A percentile compares a stretch with the other conserved stretches of the same genome.
Conservation (phyloP, 2,329 filamentous ascomycete species). For the Lizonia empirigonia region DNA sequence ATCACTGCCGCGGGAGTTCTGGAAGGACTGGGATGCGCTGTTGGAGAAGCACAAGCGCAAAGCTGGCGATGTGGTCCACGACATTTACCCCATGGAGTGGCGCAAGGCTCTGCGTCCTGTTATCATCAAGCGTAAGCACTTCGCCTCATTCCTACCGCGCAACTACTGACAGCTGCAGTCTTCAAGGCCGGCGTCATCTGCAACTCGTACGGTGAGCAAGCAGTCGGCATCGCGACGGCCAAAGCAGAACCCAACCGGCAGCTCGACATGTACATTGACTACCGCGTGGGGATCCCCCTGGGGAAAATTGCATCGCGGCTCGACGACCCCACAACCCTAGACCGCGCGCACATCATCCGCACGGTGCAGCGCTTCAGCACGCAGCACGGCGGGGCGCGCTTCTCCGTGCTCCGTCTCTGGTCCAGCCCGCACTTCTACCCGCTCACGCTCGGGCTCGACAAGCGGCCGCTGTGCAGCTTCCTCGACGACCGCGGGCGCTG, state of each 20-base stretch:
- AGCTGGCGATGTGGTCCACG: conserved; percentile 16
- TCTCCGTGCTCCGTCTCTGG: conserved; percentile 56
- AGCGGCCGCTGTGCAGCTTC: conserved; percentile 48
- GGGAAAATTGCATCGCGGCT: conserved; percentile 34
- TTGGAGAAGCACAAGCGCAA: conserved; percentile 18
- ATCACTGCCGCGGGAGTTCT: conserved; percentile 48
- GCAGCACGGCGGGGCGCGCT: conserved; percentile 39
- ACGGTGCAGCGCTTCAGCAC: conserved; percentile 40
- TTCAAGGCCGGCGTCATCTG: conserved; percentile 55
- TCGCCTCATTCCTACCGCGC: background rate
- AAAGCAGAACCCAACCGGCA: conserved; percentile 46
- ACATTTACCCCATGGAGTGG: conserved; percentile 50
- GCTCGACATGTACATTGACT: conserved; percentile 56
- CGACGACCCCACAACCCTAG: conserved; percentile 43
- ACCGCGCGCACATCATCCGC: conserved; percentile 39
- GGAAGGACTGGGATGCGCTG: conserved; percentile 46
- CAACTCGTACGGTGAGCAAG: conserved; percentile 32
- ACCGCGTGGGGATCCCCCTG: conserved; percentile 29
- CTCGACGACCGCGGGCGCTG: conserved; percentile 51
- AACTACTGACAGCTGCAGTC: conserved; percentile 35
- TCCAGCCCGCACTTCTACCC: conserved; percentile 58
- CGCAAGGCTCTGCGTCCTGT: conserved; percentile 50
- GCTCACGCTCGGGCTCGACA: conserved; percentile 51
- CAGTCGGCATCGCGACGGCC: conserved; percentile 49
- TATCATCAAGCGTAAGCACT: conserved; percentile 46